Evolutionary conservation across 1,284 basidiomycete species (phyloP).

Genomic region (Exobasidium rhododendri): DNA sequence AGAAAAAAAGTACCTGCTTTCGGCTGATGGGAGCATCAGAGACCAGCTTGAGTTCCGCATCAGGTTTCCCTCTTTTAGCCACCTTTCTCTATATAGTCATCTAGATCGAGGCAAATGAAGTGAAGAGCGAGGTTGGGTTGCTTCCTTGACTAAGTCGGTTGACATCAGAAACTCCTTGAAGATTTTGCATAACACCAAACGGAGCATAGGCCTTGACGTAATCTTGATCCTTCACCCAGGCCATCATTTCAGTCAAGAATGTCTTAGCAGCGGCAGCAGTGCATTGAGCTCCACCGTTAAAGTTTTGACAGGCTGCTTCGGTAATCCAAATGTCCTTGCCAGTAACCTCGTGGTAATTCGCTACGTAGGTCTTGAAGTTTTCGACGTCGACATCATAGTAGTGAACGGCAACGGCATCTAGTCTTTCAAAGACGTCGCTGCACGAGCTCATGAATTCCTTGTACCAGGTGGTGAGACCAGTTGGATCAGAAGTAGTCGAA

Average conservation of each 20-base stretch:
- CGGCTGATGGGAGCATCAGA: too few relatives aligned
- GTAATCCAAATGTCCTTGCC: slow-evolving; percentile 47
- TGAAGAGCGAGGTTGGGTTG: slow-evolving; percentile 29
- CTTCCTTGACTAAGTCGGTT: slow-evolving; percentile 31
- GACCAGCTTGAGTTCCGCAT: too few relatives aligned
- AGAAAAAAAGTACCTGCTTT: too few relatives aligned
- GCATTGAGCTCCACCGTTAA: slow-evolving; percentile 55
- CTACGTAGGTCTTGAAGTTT: slow-evolving; percentile 40
- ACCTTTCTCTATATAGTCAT: neutral
- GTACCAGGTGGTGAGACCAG: slow-evolving; percentile 35
- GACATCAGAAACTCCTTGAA: slow-evolving; percentile 35
- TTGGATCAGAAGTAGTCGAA: slow-evolving; percentile 37
- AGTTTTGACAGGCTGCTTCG: slow-evolving; percentile 46
- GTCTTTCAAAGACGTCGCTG: slow-evolving; percentile 31
- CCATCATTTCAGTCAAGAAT: slow-evolving; percentile 56
- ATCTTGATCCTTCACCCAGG: slow-evolving; percentile 42
- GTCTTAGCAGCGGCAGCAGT: slow-evolving; percentile 55
- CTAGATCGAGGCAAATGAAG: neutral
- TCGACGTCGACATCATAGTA: slow-evolving; percentile 36
- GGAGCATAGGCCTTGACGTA: slow-evolving; percentile 40
- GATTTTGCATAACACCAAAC: slow-evolving; percentile 40
- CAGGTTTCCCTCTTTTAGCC: too few relatives aligned
- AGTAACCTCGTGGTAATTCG: slow-evolving; percentile 30
- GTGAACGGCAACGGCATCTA: slow-evolving; percentile 46
- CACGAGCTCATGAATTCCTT: slow-evolving; percentile 30